phyloP scores from a whole-genome alignment of 2,329 filamentous ascomycete genomes.

The Penicillium sp. region DNA sequence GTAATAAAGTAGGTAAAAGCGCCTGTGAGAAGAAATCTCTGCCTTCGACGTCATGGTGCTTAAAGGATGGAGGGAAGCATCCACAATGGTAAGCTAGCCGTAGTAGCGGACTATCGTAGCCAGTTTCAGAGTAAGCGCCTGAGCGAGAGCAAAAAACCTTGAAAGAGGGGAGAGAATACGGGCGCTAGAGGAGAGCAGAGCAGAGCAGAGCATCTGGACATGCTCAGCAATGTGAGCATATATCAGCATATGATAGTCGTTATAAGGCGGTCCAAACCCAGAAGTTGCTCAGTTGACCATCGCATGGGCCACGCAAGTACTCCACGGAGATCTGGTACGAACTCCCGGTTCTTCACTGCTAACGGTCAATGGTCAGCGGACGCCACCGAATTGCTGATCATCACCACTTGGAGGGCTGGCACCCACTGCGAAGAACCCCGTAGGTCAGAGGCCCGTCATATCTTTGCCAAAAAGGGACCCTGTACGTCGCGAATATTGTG shows the following conservation, averaged over 20 bases:
- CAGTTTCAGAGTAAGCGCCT: background rate
- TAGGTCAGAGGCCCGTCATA: background rate
- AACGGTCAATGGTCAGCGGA: background rate
- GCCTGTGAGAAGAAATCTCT: background rate
- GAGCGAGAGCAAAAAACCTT: too few species aligned
- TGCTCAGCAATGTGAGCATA: too few species aligned
- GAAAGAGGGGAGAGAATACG: background rate
- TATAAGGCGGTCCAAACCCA: too few species aligned
- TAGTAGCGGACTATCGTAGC: background rate
- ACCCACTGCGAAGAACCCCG: background rate
- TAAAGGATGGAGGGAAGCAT: background rate
- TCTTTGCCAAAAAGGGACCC: background rate
- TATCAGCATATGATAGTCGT: too few species aligned
- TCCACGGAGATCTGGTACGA: background rate
- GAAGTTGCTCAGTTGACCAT: background rate
- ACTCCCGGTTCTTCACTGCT: constrained; percentile 1
- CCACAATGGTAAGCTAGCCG: constrained; percentile 1
- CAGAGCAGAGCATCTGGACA: too few species aligned
- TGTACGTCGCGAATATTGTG: background rate
- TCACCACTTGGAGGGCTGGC: background rate
- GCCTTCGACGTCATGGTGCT: constrained; percentile 8
- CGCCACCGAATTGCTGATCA: constrained; percentile 1
- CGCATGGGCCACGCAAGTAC: background rate
- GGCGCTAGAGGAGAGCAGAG: too few species aligned
- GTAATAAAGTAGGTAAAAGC: too few species aligned